Evolutionary conservation across 805 yeast species (phyloP), one percentile per base, ranked within the genome.

Genomic region (Naumovozyma dairenensis): DNA sequence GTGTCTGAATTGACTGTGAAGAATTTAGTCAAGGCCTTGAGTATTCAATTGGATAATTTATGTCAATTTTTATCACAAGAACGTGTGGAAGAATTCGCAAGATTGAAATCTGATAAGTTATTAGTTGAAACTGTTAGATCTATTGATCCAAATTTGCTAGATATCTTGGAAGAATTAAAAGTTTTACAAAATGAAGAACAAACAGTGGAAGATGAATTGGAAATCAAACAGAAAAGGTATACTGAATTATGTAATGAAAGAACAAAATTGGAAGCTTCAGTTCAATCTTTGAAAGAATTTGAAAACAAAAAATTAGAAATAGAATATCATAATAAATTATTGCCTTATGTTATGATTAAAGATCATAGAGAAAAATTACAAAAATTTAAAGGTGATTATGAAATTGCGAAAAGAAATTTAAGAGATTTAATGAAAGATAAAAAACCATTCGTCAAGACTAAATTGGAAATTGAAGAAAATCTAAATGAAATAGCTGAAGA

Each of bases 41-140:
- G 81, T 49, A 80, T 92, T 38, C 97, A 92, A 51, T 65, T 92
- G 36, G 93, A 85, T 52, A 92, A 89, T 53, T 65, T 89, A 32
- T 87, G 97, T 51, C 96, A 89, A 53, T 92, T 92, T 50, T 62
- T 92, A 35, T 95, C 98, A 0, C 99, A 92, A 53, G 97, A 89
- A 48, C 68, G 93, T 39, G 97, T 92, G 5, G 89, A 94, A 2
- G 85, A 83, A 43, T 92, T 92, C 63, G 94, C 96, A 0, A 72
- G 79, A 3, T 61, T 84, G 43, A 70, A 81, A 19, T 82, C 93
- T 1, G 86, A 81, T 41, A 74, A 75, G 39, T 60, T 89, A 6
- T 63, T 92, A 9, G 48, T 65, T 17, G 94, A 84, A 47, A 83
- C 94, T 1, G 84, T 86, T 49, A 62, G 89, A 38, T 85, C 96